Percentiles rank a stretch among this genome's conserved stretches.
These are phyloP conservation scores for Fistulifera solaris DNA, from an alignment of 108 stramenopile genomes.

Conservation along the genomic window DNA sequence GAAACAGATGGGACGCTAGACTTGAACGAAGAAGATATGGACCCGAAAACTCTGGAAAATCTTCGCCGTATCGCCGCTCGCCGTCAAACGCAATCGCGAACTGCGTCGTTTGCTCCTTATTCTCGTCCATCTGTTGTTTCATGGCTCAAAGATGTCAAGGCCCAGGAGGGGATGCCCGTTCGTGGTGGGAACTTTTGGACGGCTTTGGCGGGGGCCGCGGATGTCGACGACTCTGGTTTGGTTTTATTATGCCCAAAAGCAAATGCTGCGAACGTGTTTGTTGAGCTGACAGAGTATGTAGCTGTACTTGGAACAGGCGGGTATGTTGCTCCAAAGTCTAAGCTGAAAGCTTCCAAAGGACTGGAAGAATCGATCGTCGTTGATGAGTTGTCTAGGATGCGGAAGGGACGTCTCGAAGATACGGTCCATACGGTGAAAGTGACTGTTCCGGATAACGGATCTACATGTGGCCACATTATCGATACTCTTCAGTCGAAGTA, in stretches of 20 bases:
- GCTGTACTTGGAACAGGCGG: constrained; percentile 72
- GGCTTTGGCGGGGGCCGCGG: constrained; percentile 61
- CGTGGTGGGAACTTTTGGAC: constrained; percentile 79
- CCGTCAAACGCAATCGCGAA: not conserved
- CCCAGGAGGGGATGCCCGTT: constrained; percentile 52
- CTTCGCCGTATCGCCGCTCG: constrained; percentile 17
- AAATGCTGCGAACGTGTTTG: constrained; percentile 27
- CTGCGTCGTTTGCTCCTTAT: constrained; percentile 16
- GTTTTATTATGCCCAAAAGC: constrained; percentile 65
- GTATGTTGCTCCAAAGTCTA: constrained; percentile 26
- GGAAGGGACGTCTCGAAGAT: constrained; percentile 54
- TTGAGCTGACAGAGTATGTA: constrained; percentile 47
- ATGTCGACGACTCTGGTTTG: constrained; percentile 72
- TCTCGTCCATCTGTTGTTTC: constrained; percentile 53
- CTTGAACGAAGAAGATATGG: not conserved
- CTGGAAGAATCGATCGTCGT: constrained; percentile 21
- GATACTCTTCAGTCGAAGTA: constrained; percentile 45
- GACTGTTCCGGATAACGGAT: constrained; percentile 33
- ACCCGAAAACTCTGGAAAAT: not conserved
- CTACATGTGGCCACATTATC: constrained; percentile 48
- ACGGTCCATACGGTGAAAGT: constrained; percentile 44
- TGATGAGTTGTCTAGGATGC: constrained; percentile 32
- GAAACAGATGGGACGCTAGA: not conserved
- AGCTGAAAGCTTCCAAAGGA: no score
- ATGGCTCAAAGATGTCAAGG: constrained; percentile 67